Conservation (phyloP, 2,329 filamentous ascomycete genomes). For the Penicillium sp. region DNA sequence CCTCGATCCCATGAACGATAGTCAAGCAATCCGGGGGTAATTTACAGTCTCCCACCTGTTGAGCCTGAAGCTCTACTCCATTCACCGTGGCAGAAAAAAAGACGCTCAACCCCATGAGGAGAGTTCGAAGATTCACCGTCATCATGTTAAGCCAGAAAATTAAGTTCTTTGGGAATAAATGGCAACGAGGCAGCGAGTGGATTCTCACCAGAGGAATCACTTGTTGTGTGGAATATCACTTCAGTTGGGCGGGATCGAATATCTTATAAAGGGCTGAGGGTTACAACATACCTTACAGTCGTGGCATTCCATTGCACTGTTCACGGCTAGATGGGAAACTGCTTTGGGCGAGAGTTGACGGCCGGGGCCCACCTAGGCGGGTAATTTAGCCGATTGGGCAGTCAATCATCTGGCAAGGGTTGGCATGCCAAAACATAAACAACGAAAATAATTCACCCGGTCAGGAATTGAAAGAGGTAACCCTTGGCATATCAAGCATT, state of each 20-base stretch:
- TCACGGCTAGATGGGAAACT: background rate
- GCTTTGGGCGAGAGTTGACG: background rate
- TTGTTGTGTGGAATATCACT: background rate
- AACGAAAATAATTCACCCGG: background rate
- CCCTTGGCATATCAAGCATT: no score
- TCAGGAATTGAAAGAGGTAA: no score
- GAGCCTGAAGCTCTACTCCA: background rate
- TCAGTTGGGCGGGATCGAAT: background rate
- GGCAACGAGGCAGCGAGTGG: background rate
- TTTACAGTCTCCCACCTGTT: background rate
- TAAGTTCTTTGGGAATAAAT: background rate
- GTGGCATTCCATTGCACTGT: background rate
- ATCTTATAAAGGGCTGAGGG: background rate
- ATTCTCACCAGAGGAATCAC: background rate
- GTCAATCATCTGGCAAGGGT: background rate
- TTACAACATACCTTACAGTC: background rate
- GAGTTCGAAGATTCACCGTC: background rate
- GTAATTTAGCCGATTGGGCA: background rate
- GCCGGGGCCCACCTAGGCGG: background rate
- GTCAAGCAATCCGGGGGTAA: background rate
- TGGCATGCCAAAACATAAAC: background rate
- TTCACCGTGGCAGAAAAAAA: background rate
- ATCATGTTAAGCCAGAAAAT: background rate
- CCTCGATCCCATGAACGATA: background rate
- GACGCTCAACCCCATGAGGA: background rate